Evolutionary conservation across 164 flowering plant genomes (phyloP).

Genomic region (Sedum album): DNA sequence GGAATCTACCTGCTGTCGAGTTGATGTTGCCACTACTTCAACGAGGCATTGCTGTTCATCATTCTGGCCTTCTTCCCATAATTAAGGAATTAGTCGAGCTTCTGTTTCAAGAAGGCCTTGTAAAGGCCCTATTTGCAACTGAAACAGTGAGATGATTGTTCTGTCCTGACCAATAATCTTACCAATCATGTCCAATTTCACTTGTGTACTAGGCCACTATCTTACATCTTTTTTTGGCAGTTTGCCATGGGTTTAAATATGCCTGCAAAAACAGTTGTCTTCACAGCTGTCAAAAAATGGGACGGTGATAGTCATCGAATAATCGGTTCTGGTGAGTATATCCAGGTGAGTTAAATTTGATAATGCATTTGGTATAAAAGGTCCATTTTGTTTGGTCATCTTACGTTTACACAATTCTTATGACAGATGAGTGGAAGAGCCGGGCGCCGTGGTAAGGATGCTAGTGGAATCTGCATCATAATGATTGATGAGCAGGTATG

Average conservation of each 20-base stretch:
- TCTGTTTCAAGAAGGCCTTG: slow-evolving; percentile 97
- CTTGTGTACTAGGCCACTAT: not conserved
- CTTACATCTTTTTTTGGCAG: slow-evolving; percentile 26
- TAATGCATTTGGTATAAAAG: not conserved
- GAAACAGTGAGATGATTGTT: slow-evolving; percentile 62
- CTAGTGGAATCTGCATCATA: slow-evolving; percentile 93
- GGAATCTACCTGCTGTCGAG: slow-evolving; percentile 87
- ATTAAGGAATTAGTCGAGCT: slow-evolving; percentile 95
- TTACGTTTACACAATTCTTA: not conserved
- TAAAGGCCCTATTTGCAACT: slow-evolving; percentile 98
- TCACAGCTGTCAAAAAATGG: slow-evolving; percentile 90
- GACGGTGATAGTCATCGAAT: slow-evolving; percentile 96
- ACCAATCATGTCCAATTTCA: not conserved
- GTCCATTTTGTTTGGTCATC: not conserved
- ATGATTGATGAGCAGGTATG: slow-evolving; percentile 96
- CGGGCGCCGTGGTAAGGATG: slow-evolving; percentile 99
- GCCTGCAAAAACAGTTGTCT: slow-evolving; percentile 99
- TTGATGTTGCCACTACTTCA: slow-evolving; percentile 89
- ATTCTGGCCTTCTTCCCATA: slow-evolving; percentile 97
- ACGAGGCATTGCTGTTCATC: slow-evolving; percentile 98
- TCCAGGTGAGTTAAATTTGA: slow-evolving; percentile 63
- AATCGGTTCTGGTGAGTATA: slow-evolving; percentile 97
- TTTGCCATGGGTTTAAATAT: slow-evolving; percentile 99
- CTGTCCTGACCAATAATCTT: not conserved
- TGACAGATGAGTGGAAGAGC: slow-evolving; percentile 99